phyloP scores from a whole-genome alignment of 2,329 filamentous ascomycete species.

The Claviceps digitariae region DNA sequence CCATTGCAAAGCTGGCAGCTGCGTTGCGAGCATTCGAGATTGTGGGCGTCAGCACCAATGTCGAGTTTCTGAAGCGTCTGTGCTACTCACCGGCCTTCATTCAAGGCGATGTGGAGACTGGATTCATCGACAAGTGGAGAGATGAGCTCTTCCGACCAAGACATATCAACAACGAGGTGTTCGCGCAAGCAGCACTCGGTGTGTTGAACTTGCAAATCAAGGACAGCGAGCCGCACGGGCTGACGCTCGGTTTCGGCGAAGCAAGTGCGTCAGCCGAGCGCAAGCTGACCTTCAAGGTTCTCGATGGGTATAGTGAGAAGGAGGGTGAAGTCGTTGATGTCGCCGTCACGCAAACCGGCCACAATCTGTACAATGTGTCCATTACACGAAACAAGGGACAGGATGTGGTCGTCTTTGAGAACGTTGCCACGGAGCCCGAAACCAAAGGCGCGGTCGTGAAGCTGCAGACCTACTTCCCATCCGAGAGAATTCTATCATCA shows the following conservation, averaged over 20 bases:
- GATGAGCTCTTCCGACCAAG: constrained; percentile 61
- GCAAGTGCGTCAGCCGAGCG: constrained; percentile 27
- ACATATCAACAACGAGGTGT: constrained; percentile 54
- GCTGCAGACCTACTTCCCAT: constrained; percentile 54
- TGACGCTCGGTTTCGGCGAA: constrained; percentile 41
- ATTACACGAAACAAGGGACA: constrained; percentile 29
- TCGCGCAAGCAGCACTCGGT: constrained; percentile 75
- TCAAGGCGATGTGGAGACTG: constrained; percentile 80
- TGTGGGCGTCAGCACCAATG: constrained; percentile 85
- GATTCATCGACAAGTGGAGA: constrained; percentile 84
- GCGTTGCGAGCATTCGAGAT: constrained; percentile 85
- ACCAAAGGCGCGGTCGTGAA: constrained; percentile 15
- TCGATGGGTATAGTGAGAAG: constrained; percentile 50
- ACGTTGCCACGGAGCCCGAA: constrained; percentile 29
- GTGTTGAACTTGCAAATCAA: constrained; percentile 41
- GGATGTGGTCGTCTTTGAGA: constrained; percentile 26
- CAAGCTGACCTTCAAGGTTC: constrained; percentile 37
- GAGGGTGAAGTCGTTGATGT: constrained; percentile 48
- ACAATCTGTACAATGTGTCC: constrained; percentile 31
- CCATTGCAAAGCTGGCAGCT: constrained; percentile 66
- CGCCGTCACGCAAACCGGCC: constrained; percentile 32
- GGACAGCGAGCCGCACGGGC: constrained; percentile 30
- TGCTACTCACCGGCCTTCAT: constrained; percentile 74
- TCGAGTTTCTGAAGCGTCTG: constrained; percentile 87
- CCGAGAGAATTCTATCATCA: constrained; percentile 66